Evolutionary conservation across 768 basidiomycete species (phyloP).

Genomic region (Boletus reticuloceps): DNA sequence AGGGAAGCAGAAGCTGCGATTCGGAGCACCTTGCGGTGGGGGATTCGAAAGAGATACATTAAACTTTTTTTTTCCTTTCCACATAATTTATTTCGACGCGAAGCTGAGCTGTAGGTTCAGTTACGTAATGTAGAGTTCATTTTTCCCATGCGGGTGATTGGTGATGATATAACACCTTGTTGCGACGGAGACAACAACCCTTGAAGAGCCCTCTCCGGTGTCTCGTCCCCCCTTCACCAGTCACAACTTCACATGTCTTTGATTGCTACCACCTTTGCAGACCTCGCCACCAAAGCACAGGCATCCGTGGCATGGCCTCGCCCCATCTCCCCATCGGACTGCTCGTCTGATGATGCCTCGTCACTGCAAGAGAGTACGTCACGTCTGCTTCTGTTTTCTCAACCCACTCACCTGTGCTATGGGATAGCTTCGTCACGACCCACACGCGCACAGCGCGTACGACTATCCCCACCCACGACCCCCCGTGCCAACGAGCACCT

Average conservation of each 20-base stretch:
- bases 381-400: background rate
- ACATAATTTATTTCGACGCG: conserved; percentile 8
- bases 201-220: conserved; percentile 3
- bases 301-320: conserved; percentile 11
- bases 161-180: conserved; percentile 31
- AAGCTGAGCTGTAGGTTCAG: background rate
- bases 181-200: conserved; percentile 19
- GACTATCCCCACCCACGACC: conserved; percentile 15
- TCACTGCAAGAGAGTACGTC: conserved; percentile 16
- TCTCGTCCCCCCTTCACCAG: conserved; percentile 1
- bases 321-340: background rate
- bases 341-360: background rate
- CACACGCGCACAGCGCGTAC: conserved; percentile 15
- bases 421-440: conserved; percentile 24
- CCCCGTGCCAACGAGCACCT: conserved; percentile 63
- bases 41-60: background rate
- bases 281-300: conserved; percentile 28
- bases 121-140: conserved; percentile 20
- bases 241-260: conserved; percentile 30
- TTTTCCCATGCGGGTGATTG: conserved; percentile 33
- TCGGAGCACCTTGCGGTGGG: background rate
- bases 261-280: too few relatives aligned
- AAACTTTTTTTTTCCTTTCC: background rate
- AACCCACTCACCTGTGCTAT: background rate
- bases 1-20: conserved; percentile 10